These are phyloP conservation scores for Ophiobolus disseminans DNA, from an alignment of 2,329 filamentous ascomycete species.

Conservation along the genomic window DNA sequence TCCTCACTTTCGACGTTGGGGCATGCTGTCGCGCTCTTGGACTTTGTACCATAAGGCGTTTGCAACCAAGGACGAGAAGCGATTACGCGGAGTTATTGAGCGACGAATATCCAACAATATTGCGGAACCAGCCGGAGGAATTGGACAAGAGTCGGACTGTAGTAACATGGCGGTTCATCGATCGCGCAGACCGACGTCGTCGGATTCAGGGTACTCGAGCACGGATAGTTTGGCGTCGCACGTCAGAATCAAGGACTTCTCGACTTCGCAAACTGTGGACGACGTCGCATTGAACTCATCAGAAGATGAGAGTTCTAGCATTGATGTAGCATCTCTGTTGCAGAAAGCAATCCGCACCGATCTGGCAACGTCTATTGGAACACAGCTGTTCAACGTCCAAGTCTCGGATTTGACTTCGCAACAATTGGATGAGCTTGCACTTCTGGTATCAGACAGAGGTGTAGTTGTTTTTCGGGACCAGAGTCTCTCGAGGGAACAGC, in stretches of 20 bases:
- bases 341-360: constrained; percentile 6
- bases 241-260: not conserved
- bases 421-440: constrained; percentile 60
- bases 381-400: constrained; percentile 42
- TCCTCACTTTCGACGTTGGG: not conserved
- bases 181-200: constrained; percentile 5
- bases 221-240: not conserved
- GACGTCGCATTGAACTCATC: not conserved
- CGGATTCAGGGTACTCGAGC: constrained; percentile 9
- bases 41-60: constrained; percentile 3
- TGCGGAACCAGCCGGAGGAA: not conserved
- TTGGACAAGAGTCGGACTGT: not conserved
- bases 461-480: constrained; percentile 63
- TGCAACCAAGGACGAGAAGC: not conserved
- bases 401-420: constrained; percentile 50
- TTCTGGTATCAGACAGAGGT: constrained; percentile 54
- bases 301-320: not conserved
- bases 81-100: not conserved
- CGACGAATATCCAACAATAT: not conserved
- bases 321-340: constrained; percentile 18
- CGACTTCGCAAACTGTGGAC: not conserved
- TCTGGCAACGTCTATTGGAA: constrained; percentile 26
- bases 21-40: constrained; percentile 5
- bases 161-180: constrained; percentile 9
- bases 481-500: constrained; percentile 28